These are phyloP conservation scores for Hamamelis virginiana DNA, from an alignment of 164 flowering plant species.

Conservation along the genomic window DNA sequence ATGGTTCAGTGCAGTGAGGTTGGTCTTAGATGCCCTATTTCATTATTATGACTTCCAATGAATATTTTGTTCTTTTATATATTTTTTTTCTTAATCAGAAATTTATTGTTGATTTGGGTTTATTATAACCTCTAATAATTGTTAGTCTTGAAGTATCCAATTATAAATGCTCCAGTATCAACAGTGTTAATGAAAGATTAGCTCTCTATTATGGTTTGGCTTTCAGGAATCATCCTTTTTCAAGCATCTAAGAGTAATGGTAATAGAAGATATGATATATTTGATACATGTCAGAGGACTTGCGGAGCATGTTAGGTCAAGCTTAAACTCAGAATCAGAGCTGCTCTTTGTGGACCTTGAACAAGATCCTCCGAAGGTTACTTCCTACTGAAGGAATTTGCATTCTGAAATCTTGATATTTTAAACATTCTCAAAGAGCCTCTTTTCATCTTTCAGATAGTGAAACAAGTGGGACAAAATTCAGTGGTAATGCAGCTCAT, in stretches of 20 bases:
- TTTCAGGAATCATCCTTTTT: slow-evolving; percentile 67
- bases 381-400: not conserved
- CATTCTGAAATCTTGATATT: not conserved
- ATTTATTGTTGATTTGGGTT: not conserved
- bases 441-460: slow-evolving; percentile 49
- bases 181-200: not conserved
- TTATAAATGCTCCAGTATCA: not conserved
- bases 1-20: not conserved
- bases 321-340: slow-evolving; percentile 41
- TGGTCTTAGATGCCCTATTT: not conserved
- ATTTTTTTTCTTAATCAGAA: not conserved
- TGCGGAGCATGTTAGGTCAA: slow-evolving; percentile 55
- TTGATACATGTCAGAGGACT: slow-evolving; percentile 60
- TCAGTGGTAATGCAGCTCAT: slow-evolving; percentile 41
- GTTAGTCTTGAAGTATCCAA: not conserved
- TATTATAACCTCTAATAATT: not conserved
- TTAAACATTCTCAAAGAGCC: not conserved
- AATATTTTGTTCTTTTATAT: not conserved
- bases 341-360: slow-evolving; percentile 72
- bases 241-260: slow-evolving; percentile 68
- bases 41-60: not conserved
- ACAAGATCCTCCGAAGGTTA: slow-evolving; percentile 88
- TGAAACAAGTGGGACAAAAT: slow-evolving; percentile 35
- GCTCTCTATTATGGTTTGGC: not conserved
- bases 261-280: slow-evolving; percentile 91